Evolutionary conservation across 371 early-diverging fungal genomes (phyloP).

Genomic region (Actinomortierella ambigua): DNA sequence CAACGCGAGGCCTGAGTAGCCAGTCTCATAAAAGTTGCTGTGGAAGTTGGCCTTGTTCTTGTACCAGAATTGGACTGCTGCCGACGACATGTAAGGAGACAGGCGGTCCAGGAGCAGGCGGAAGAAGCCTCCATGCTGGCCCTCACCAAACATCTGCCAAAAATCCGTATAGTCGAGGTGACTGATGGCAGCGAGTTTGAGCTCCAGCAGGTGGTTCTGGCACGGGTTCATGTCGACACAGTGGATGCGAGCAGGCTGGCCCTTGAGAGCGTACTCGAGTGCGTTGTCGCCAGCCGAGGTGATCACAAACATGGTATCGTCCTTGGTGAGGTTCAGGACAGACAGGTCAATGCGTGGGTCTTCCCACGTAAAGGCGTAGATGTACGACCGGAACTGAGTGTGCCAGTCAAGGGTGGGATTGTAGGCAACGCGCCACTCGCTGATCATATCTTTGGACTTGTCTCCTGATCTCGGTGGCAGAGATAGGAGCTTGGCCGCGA

Average conservation of each 20-base stretch:
- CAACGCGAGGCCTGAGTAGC: constrained; percentile 84
- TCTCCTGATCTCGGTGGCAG: not conserved
- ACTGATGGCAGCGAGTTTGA: constrained; percentile 77
- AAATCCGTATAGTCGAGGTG: constrained; percentile 68
- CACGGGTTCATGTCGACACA: constrained; percentile 90
- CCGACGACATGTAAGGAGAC: constrained; percentile 74
- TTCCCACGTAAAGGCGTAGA: constrained; percentile 91
- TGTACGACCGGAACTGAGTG: constrained; percentile 81
- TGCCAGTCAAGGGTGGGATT: constrained; percentile 67
- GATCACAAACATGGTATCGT: constrained; percentile 81
- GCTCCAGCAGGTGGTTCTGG: constrained; percentile 86
- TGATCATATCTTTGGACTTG: constrained; percentile 41
- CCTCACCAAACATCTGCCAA: constrained; percentile 87
- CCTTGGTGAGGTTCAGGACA: constrained; percentile 64
- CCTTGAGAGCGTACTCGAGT: constrained; percentile 78
- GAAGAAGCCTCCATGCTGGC: constrained; percentile 64
- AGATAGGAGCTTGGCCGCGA: constrained; percentile 13
- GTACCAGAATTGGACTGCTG: constrained; percentile 84
- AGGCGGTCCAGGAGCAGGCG: constrained; percentile 67
- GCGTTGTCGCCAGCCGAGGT: constrained; percentile 89
- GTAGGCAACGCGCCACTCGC: constrained; percentile 72
- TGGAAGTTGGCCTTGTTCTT: constrained; percentile 61
- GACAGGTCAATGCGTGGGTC: constrained; percentile 82
- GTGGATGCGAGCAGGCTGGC: constrained; percentile 73
- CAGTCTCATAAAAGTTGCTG: constrained; percentile 81